phyloP scores from a whole-genome alignment of 768 basidiomycete genomes.

The Cyclocybe aegerita region DNA sequence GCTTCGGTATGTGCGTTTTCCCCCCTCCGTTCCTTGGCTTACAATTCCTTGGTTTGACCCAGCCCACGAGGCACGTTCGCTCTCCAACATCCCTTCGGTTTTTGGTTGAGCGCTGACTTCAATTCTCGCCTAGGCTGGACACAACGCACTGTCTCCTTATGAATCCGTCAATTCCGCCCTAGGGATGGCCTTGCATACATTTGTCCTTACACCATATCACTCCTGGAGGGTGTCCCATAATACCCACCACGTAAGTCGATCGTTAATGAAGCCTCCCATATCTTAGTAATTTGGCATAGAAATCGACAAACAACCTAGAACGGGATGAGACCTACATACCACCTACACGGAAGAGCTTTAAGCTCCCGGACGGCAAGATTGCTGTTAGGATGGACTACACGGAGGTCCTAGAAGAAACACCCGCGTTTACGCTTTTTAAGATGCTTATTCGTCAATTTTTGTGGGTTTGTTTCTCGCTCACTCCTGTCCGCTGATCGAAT shows the following conservation, averaged over 20 bases:
- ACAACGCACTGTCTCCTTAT: constrained; percentile 44
- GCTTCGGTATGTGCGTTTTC: constrained; percentile 31
- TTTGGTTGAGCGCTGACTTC: too few species aligned
- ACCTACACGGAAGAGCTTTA: constrained; percentile 37
- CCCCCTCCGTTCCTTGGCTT: background rate
- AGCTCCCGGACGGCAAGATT: constrained; percentile 40
- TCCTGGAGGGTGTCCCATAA: constrained; percentile 69
- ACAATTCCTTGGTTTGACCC: background rate
- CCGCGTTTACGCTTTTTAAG: constrained; percentile 48
- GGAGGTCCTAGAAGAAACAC: constrained; percentile 50
- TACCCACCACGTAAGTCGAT: constrained; percentile 54
- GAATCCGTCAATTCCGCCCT: constrained; percentile 34
- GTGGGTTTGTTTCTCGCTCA: constrained; percentile 24
- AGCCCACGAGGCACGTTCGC: constrained; percentile 43
- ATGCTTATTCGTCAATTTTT: constrained; percentile 49
- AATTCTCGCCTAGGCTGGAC: constrained; percentile 39
- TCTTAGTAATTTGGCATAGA: constrained; percentile 22
- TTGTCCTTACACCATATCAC: constrained; percentile 57
- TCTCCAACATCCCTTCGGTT: too few species aligned
- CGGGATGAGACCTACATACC: constrained; percentile 76
- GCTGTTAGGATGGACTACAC: constrained; percentile 42
- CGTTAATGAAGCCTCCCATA: background rate
- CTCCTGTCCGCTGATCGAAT: constrained; percentile 1
- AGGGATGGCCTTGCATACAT: constrained; percentile 43
- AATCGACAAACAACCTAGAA: constrained; percentile 54